Base-by-base conservation (phyloP, 148 eudicot species). In the Oxyria digyna region DNA sequence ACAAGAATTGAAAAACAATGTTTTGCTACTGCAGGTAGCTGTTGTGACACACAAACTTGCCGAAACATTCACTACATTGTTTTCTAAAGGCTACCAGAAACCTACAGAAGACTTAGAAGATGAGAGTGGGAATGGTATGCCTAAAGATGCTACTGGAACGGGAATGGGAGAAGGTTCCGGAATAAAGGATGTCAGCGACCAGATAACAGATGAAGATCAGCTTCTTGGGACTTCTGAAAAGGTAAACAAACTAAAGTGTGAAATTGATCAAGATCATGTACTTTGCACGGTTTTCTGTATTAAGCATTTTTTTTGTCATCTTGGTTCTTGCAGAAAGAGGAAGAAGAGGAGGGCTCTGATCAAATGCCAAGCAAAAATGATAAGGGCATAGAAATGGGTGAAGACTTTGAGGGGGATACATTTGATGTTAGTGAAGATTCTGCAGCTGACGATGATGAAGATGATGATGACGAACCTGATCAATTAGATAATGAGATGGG, bases 91-190 rank as follows among this genome's bases (percentile, higher is more conserved):
- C 62, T 94, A 82, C 77, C 96, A 96, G 6, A 74, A 49, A 24
- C 78, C 84, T 41, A 52, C 76, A 15, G 97, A 94, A 70, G 96
- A 90, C 12, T 71, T 75, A 66, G 79, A 31, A 24, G 85, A 85
- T 68, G 90, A 87, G 6, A 49, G 67, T 70, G 13, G n/a, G n/a
- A n/a, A n/a, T 65, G 81, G 80, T 46, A 72, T 26, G 49, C 75
- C 89, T 71, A 76, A 88, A 83, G 96, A 94, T 70, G 93, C 83
- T 68, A 74, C 69, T 68, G 97, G 96, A 67, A 88, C 96, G 23
- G 99, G 99, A 72, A 87, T 91, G 93, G 97, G 97, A 70, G 99
- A 94, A 71, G 99, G 99, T 74, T 82, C 69, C 0, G 97, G 96
- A 55, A 23, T 59, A 59, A 84, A 83, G 54, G 99, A 94, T 80